A percentile compares a stretch with the other conserved stretches of the same genome.
phyloP scores from a whole-genome alignment of 768 basidiomycete genomes.

The Psilocybe cubensis region DNA sequence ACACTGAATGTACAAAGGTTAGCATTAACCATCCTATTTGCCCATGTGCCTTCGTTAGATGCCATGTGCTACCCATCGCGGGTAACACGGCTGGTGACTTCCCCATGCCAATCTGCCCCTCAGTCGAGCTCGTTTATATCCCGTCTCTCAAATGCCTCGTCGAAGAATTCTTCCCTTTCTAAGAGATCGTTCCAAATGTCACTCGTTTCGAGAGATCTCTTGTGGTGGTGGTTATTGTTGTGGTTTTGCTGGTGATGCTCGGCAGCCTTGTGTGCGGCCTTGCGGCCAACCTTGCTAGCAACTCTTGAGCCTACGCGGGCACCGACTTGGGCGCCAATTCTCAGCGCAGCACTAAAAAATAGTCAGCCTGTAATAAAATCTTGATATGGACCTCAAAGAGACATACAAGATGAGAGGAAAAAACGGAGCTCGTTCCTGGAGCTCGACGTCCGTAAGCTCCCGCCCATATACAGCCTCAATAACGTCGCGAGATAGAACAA shows the following conservation, averaged over 20 bases:
- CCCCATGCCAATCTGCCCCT: not conserved
- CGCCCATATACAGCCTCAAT: conserved; percentile 5
- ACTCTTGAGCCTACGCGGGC: not conserved
- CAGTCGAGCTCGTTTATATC: conserved; percentile 8
- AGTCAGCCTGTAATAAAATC: not conserved
- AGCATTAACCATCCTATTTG: too few species aligned
- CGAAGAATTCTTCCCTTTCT: not conserved
- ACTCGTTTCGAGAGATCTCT: not conserved
- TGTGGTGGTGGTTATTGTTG: not conserved
- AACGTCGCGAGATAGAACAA: not conserved
- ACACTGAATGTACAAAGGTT: too few species aligned
- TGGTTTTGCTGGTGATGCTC: conserved; percentile 1
- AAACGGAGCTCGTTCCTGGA: conserved; percentile 7
- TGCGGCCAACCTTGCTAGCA: not conserved
- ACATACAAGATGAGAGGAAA: conserved; percentile 7
- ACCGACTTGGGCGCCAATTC: conserved; percentile 4
- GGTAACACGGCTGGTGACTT: not conserved
- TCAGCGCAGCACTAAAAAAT: not conserved
- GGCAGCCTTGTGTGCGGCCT: not conserved
- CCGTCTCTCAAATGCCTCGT: not conserved
- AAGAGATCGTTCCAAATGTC: not conserved
- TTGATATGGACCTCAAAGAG: not conserved
- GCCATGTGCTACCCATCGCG: too few species aligned
- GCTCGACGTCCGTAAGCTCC: conserved; percentile 9
- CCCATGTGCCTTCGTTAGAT: too few species aligned